phyloP scores from a whole-genome alignment of 805 yeast species.

The Candida glaebosa region DNA sequence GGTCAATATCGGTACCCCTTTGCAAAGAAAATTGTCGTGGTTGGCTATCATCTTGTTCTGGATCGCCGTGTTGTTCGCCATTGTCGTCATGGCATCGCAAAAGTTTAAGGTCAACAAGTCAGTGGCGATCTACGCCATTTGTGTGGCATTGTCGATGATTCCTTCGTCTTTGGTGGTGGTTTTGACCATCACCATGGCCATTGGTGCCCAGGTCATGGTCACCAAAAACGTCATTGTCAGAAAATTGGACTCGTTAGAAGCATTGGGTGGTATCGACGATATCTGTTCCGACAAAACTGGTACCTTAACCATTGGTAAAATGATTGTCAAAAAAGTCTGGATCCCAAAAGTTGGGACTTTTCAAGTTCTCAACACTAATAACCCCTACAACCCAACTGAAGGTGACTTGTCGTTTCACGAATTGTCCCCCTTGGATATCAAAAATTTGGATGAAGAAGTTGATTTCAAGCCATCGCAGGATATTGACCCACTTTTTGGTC shows the following conservation, averaged over 20 bases:
- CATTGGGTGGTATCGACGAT: slow-evolving; percentile 74
- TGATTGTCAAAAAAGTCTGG: slow-evolving; percentile 72
- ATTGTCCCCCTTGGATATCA: slow-evolving; percentile 33
- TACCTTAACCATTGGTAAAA: slow-evolving; percentile 75
- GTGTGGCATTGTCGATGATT: slow-evolving; percentile 79
- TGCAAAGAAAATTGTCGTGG: slow-evolving; percentile 71
- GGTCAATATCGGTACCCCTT: slow-evolving; percentile 74
- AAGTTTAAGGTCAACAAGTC: slow-evolving; percentile 68
- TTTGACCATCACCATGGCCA: slow-evolving; percentile 82
- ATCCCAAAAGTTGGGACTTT: slow-evolving; percentile 60
- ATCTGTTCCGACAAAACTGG: slow-evolving; percentile 85
- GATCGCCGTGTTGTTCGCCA: slow-evolving; percentile 81
- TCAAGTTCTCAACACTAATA: slow-evolving; percentile 50
- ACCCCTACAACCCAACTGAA: slow-evolving; percentile 60
- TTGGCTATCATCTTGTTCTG: slow-evolving; percentile 69
- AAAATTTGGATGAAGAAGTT: slow-evolving; percentile 35
- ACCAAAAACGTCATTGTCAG: slow-evolving; percentile 67
- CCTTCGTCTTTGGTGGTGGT: slow-evolving; percentile 80
- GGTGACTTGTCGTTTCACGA: slow-evolving; percentile 44
- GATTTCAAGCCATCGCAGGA: slow-evolving; percentile 20
- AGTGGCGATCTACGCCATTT: slow-evolving; percentile 85
- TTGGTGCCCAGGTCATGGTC: slow-evolving; percentile 74
- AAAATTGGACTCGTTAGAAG: slow-evolving; percentile 74
- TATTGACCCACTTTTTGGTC: slow-evolving; percentile 25
- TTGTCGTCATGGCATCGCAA: slow-evolving; percentile 84